Evolutionary conservation across 1,284 basidiomycete species (phyloP).

Genomic region (Rhodotorula sp.): DNA sequence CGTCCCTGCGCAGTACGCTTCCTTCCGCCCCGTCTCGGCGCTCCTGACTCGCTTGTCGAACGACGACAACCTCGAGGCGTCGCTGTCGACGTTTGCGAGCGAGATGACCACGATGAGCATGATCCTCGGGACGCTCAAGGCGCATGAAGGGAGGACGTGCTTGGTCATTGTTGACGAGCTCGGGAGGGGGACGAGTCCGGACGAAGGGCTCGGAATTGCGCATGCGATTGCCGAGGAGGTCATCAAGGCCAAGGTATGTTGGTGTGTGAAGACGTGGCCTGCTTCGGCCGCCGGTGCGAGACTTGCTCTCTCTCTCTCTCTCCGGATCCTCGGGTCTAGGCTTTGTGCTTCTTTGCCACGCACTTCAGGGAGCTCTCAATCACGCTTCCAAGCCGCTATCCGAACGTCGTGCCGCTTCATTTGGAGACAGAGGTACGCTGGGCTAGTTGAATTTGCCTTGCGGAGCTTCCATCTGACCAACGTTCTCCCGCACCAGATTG

Average conservation of each 20-base stretch:
- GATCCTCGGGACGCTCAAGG: slow-evolving; percentile 64
- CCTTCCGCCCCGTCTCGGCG: slow-evolving; percentile 69
- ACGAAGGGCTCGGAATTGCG: slow-evolving; percentile 69
- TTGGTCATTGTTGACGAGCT: slow-evolving; percentile 88
- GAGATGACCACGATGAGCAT: slow-evolving; percentile 88
- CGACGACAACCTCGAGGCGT: slow-evolving; percentile 75
- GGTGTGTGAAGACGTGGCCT: background rate
- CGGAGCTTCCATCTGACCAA: background rate
- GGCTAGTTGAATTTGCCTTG: no score
- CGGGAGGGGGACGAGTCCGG: slow-evolving; percentile 54
- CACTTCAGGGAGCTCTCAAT: slow-evolving; percentile 59
- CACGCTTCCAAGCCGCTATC: slow-evolving; percentile 44
- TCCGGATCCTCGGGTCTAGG: slow-evolving; percentile 52
- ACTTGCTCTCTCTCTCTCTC: background rate
- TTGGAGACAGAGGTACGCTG: slow-evolving; percentile 69
- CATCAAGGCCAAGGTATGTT: slow-evolving; percentile 62
- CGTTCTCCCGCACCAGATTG: slow-evolving; percentile 7
- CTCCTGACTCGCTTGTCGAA: slow-evolving; percentile 86
- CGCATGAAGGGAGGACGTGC: slow-evolving; percentile 53
- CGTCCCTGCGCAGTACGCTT: slow-evolving; percentile 83
- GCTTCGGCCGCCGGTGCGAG: background rate
- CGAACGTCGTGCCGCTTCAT: slow-evolving; percentile 63
- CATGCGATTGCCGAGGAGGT: slow-evolving; percentile 89
- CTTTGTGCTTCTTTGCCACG: slow-evolving; percentile 87
- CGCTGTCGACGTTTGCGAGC: slow-evolving; percentile 83